Conservation (phyloP, 2,329 filamentous ascomycete genomes). For the Pseudogymnoascus sp. region DNA sequence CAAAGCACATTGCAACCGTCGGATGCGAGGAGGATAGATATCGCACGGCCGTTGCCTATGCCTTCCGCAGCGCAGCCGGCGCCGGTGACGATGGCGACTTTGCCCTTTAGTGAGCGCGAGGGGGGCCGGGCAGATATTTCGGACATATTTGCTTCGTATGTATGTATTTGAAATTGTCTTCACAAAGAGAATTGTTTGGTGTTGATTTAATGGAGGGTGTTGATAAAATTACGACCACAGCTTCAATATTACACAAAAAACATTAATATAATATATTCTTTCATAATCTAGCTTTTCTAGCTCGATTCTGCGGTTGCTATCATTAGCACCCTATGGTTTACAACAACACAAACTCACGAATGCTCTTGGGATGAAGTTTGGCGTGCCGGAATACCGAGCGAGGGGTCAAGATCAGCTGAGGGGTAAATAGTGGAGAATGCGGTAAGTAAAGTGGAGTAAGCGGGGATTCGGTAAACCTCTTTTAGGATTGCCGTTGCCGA, state of each 20-base stretch:
- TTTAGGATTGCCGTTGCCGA: not conserved
- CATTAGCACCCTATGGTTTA: not conserved
- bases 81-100: conserved; percentile 51
- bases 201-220: not conserved
- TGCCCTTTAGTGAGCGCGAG: conserved; percentile 33
- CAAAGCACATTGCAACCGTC: conserved; percentile 54
- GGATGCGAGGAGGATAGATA: conserved; percentile 51
- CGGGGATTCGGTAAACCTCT: not conserved
- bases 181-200: not conserved
- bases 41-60: conserved; percentile 53
- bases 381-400: not conserved
- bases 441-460: not conserved
- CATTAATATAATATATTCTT: not conserved
- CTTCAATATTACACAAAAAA: not conserved
- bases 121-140: conserved; percentile 21
- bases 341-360: not conserved
- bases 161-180: conserved; percentile 1
- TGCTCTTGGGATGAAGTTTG: not conserved
- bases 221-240: not conserved
- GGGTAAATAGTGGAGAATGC: not conserved
- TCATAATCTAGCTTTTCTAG: not conserved
- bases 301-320: not conserved
- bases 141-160: conserved; percentile 12
- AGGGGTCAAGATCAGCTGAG: not conserved
- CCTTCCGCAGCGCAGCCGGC: conserved; percentile 49